Evolutionary conservation across 331 rosid species (phyloP).

Genomic region (Rosa hybrid): DNA sequence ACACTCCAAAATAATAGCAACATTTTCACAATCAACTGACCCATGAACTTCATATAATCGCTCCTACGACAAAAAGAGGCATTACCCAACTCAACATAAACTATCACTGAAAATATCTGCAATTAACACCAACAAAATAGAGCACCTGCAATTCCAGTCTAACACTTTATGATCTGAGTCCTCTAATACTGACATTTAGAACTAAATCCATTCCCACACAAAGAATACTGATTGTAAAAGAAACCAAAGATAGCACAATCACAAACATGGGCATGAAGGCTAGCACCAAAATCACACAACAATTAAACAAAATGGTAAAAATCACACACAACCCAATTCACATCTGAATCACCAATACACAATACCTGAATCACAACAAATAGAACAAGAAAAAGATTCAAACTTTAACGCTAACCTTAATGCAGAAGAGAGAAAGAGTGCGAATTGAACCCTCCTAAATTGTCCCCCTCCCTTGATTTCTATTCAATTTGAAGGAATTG

Average conservation of each 20-base stretch:
- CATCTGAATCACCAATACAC: not conserved
- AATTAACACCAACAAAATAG: too few relatives aligned
- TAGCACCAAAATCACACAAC: not conserved
- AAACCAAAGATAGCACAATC: not conserved
- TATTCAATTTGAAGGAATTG: not conserved
- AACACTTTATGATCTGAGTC: too few relatives aligned
- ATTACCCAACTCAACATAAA: not conserved
- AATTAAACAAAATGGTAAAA: not conserved
- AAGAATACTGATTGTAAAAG: not conserved
- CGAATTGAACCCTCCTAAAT: not conserved
- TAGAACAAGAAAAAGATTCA: not conserved
- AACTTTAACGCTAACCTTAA: not conserved
- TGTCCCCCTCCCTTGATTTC: not conserved
- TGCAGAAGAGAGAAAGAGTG: not conserved
- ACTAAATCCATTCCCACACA: not conserved
- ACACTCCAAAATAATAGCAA: not conserved
- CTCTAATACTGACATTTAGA: too few relatives aligned
- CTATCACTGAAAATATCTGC: not conserved
- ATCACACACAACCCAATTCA: not conserved
- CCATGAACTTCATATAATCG: not conserved
- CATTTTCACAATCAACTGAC: not conserved
- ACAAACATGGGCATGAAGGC: not conserved
- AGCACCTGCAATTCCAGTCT: too few relatives aligned
- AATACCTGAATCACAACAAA: too few relatives aligned
- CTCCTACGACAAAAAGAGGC: not conserved